Conservation (phyloP, 78 protist genomes). For the Mastigamoeba balamuthi region DNA sequence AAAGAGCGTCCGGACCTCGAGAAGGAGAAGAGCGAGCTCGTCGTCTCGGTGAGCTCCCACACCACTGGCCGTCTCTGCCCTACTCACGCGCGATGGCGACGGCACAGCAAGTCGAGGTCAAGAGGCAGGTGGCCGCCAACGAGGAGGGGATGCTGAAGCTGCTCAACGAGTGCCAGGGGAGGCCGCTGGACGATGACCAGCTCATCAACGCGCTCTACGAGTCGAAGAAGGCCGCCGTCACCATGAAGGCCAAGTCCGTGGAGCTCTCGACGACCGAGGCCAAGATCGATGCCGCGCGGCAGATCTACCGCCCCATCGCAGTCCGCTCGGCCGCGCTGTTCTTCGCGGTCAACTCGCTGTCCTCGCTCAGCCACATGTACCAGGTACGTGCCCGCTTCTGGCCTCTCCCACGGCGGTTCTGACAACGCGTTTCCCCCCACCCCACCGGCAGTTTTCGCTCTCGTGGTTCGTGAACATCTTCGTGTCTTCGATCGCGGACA, state of each 20-base stretch:
- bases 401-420: no score
- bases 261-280: no score
- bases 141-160: constrained; percentile 64
- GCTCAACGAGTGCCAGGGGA: constrained; percentile 40
- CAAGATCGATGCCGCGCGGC: constrained; percentile 60
- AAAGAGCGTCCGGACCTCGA: constrained; percentile 73
- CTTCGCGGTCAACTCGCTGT: constrained; percentile 73
- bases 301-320: constrained; percentile 56
- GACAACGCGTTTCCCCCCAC: no score
- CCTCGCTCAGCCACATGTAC: constrained; percentile 84
- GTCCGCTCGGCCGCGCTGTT: constrained; percentile 51
- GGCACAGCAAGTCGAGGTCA: constrained; percentile 53
- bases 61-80: no score
- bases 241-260: neutral
- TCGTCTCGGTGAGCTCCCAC: no score
- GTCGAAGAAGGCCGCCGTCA: constrained; percentile 42
- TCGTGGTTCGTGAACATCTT: constrained; percentile 71
- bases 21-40: constrained; percentile 49
- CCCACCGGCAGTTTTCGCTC: constrained; percentile 84
- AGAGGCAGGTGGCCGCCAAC: constrained; percentile 41
- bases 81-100: no score
- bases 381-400: no score
- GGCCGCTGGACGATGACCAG: constrained; percentile 67
- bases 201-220: constrained; percentile 67
- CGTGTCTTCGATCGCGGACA: constrained; percentile 8